A percentile compares a stretch with the other conserved stretches of the same genome.
phyloP scores from a whole-genome alignment of 129 eudicot genomes.

The Gnaphalium uliginosum region DNA sequence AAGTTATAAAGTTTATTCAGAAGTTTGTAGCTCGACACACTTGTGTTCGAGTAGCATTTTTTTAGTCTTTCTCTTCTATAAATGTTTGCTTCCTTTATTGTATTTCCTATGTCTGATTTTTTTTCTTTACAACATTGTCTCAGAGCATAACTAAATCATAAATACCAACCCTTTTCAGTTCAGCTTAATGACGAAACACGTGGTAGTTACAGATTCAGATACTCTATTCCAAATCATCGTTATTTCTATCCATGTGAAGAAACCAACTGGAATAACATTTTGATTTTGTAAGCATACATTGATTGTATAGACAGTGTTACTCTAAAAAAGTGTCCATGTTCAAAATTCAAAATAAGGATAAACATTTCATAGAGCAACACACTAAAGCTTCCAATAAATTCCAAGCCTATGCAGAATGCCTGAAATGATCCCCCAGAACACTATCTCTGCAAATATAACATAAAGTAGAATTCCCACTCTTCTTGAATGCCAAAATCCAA shows the following conservation, averaged over 20 bases:
- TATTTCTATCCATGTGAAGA: background rate
- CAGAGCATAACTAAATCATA: too few relatives aligned
- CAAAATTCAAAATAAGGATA: background rate
- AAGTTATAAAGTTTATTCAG: too few relatives aligned
- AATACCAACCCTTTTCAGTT: too few relatives aligned
- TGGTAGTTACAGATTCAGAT: background rate
- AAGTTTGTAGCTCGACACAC: too few relatives aligned
- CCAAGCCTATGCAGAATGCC: conserved; percentile 39
- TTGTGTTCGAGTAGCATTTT: too few relatives aligned
- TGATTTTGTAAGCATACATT: background rate
- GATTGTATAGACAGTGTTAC: background rate
- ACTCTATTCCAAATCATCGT: too few relatives aligned
- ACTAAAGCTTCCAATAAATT: conserved; percentile 62
- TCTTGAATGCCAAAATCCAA: conserved; percentile 74
- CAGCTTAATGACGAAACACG: too few relatives aligned
- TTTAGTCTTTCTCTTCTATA: too few relatives aligned
- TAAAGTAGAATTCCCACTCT: conserved; percentile 78
- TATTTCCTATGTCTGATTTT: too few relatives aligned
- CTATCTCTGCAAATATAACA: conserved; percentile 80
- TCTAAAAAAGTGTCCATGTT: background rate
- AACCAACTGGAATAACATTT: background rate
- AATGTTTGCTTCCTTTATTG: too few relatives aligned
- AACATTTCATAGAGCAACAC: background rate
- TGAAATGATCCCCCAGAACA: conserved; percentile 40
- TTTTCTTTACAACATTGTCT: too few relatives aligned